Percentiles rank a stretch among this genome's conserved stretches.
phyloP scores from a whole-genome alignment of 805 yeast species.

The Wickerhamiella slavikovae region DNA sequence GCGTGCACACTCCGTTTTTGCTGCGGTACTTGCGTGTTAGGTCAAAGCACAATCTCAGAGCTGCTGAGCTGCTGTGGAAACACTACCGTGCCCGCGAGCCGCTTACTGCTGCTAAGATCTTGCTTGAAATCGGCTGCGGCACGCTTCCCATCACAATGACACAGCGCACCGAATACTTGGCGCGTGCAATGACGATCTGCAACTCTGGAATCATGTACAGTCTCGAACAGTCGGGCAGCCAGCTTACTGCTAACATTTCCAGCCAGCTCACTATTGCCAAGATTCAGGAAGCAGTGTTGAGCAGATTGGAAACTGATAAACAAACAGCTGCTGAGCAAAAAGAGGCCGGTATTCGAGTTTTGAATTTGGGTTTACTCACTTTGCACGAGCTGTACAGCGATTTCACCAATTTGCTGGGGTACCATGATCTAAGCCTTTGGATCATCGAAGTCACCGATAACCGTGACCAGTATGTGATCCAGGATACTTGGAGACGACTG shows the following conservation, averaged over 20 bases:
- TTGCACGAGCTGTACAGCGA: constrained; percentile 68
- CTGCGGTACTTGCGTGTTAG: constrained; percentile 45
- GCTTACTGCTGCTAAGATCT: constrained; percentile 53
- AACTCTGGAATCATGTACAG: constrained; percentile 64
- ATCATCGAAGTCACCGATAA: constrained; percentile 72
- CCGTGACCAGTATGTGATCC: constrained; percentile 64
- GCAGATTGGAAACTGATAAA: constrained; percentile 21
- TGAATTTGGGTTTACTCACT: constrained; percentile 45
- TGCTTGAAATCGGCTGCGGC: constrained; percentile 54
- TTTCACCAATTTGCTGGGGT: constrained; percentile 73
- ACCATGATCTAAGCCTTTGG: constrained; percentile 58
- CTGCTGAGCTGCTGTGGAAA: constrained; percentile 73
- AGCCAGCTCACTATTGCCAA: constrained; percentile 75
- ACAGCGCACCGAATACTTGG: constrained; percentile 67
- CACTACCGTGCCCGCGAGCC: constrained; percentile 69
- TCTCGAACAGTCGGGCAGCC: constrained; percentile 55
- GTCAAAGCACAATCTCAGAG: constrained; percentile 32
- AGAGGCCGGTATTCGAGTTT: constrained; percentile 27
- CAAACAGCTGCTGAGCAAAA: constrained; percentile 22
- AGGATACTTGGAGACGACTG: constrained; percentile 58
- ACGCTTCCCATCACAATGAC: constrained; percentile 43
- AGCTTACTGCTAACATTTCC: constrained; percentile 44
- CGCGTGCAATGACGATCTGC: constrained; percentile 85
- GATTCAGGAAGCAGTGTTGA: constrained; percentile 48
- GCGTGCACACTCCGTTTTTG: constrained; percentile 63